A percentile compares a stretch with the other conserved stretches of the same genome.
Conservation (phyloP, 1,284 basidiomycete genomes). For the Bjerkandera adusta region DNA sequence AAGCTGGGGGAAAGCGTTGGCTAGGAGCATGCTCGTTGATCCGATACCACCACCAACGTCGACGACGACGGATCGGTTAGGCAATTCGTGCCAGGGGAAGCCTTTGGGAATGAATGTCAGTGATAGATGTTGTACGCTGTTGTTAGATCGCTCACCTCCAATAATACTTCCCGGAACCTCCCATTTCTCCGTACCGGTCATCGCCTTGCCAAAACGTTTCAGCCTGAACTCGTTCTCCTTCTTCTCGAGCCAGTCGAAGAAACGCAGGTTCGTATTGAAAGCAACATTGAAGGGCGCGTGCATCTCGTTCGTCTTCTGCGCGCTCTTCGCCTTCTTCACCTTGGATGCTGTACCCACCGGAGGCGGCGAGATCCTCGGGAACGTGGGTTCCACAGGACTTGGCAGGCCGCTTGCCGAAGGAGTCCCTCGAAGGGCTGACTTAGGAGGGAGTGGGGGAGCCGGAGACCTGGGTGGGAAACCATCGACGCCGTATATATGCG, state of each 20-base stretch:
- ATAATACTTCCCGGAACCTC: slow-evolving; percentile 40
- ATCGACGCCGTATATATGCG: too few relatives aligned
- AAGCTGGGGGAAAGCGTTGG: slow-evolving; percentile 50
- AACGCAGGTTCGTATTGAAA: slow-evolving; percentile 31
- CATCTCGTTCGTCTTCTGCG: slow-evolving; percentile 20
- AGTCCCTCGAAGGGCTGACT: slow-evolving; percentile 4
- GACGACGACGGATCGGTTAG: slow-evolving; percentile 55
- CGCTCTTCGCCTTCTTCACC: slow-evolving; percentile 1
- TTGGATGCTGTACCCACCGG: too few relatives aligned
- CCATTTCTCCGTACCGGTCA: slow-evolving; percentile 66
- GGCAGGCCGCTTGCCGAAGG: neutral
- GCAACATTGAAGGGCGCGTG: slow-evolving; percentile 35
- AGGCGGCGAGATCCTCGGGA: neutral
- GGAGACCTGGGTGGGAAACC: neutral
- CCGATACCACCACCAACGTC: slow-evolving; percentile 80
- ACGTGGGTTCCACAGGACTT: too few relatives aligned
- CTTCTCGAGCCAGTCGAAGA: slow-evolving; percentile 38
- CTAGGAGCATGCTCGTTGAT: slow-evolving; percentile 66
- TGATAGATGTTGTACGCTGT: too few relatives aligned
- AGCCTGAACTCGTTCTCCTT: slow-evolving; percentile 39
- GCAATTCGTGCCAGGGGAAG: slow-evolving; percentile 62
- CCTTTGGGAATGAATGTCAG: too few relatives aligned
- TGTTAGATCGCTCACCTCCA: slow-evolving; percentile 36
- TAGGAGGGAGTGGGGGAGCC: slow-evolving; percentile 2
- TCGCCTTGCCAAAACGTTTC: slow-evolving; percentile 66